These are phyloP conservation scores for Fusarium tuaranense DNA, from an alignment of 2,329 filamentous ascomycete species.

Conservation along the genomic window DNA sequence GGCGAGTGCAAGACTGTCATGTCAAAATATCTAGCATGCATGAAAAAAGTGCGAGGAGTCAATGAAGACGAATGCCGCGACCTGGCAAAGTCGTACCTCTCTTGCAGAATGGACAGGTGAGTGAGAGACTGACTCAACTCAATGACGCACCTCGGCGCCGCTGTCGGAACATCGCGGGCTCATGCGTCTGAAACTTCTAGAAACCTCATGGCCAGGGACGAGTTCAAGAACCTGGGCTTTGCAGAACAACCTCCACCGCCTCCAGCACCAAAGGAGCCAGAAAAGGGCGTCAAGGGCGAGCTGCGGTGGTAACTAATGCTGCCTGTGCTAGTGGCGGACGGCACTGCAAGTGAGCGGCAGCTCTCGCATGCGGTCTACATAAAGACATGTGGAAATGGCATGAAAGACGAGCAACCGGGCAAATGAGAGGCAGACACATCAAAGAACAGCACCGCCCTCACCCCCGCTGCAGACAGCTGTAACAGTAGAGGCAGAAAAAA, in stretches of 20 bases:
- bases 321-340: not conserved
- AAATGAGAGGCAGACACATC: constrained; percentile 47
- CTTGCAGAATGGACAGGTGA: constrained; percentile 95
- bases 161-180: constrained; percentile 34
- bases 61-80: constrained; percentile 89
- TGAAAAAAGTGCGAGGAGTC: constrained; percentile 84
- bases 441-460: constrained; percentile 25
- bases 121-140: constrained; percentile 43
- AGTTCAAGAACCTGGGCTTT: constrained; percentile 94
- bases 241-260: constrained; percentile 46
- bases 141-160: constrained; percentile 24
- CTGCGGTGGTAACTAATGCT: constrained; percentile 48
- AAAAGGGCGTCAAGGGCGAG: constrained; percentile 53
- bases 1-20: constrained; percentile 95
- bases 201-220: constrained; percentile 95
- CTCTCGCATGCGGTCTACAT: constrained; percentile 6
- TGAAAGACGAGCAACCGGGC: constrained; percentile 14
- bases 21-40: constrained; percentile 84
- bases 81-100: constrained; percentile 88
- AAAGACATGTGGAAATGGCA: constrained; percentile 3
- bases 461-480: constrained; percentile 28
- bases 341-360: not conserved
- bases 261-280: constrained; percentile 39
- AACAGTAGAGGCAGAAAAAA: constrained; percentile 10
- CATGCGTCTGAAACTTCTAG: constrained; percentile 55